Conservation (phyloP, 2,329 filamentous ascomycete genomes). For the Fusarium siculi region DNA sequence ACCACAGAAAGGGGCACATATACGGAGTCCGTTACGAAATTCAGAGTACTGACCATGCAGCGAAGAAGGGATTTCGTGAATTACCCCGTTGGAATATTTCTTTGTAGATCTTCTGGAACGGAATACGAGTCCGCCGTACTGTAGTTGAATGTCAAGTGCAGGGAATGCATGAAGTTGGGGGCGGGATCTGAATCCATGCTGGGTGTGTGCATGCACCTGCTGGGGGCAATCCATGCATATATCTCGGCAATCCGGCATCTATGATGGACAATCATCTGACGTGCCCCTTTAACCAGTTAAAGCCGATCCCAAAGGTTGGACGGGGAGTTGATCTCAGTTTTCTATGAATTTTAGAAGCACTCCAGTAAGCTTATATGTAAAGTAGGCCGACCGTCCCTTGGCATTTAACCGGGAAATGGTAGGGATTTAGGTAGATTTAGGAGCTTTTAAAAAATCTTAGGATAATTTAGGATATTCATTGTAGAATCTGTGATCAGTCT, state of each 20-base stretch:
- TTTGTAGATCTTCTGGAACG: background rate
- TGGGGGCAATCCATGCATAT: background rate
- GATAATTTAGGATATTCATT: background rate
- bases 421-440: background rate
- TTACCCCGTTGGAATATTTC: too few species aligned
- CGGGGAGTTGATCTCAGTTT: background rate
- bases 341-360: background rate
- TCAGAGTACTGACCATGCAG: accelerated
- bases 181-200: background rate
- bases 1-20: background rate
- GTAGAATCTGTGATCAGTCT: background rate
- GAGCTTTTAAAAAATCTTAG: accelerated
- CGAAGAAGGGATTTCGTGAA: accelerated
- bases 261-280: background rate
- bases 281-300: accelerated
- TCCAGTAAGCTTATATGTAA: background rate
- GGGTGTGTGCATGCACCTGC: background rate
- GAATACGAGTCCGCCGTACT: accelerated
- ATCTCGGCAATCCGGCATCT: background rate
- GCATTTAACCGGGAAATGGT: background rate
- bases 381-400: accelerated
- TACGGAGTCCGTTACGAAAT: too few species aligned
- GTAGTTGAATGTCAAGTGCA: too few species aligned
- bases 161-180: too few species aligned
- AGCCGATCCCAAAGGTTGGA: accelerated